These are phyloP conservation scores for Kwoniella dendrophila DNA, from an alignment of 768 basidiomycete species.

Conservation along the genomic window DNA sequence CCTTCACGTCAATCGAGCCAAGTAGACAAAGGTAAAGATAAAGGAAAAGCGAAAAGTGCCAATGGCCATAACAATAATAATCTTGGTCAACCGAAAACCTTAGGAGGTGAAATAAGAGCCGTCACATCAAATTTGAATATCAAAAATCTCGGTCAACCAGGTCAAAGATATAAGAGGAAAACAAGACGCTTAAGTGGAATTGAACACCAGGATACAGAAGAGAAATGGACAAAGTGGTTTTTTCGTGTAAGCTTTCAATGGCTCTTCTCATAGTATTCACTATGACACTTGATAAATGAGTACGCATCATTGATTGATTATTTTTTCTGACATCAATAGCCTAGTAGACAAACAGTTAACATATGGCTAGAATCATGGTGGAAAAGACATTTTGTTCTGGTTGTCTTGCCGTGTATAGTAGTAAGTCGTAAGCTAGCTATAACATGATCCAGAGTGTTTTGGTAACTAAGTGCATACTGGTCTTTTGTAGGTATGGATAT, in stretches of 20 bases:
- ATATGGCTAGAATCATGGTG: slow-evolving; percentile 56
- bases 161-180: slow-evolving; percentile 22
- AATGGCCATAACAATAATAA: neutral
- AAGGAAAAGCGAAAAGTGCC: neutral
- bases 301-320: neutral
- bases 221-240: slow-evolving; percentile 36
- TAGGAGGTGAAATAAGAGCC: slow-evolving; percentile 7
- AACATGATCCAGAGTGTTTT: no score
- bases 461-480: neutral
- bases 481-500: slow-evolving; percentile 55
- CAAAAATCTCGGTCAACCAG: neutral
- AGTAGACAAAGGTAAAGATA: slow-evolving; percentile 2
- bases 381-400: slow-evolving; percentile 57
- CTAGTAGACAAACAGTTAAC: slow-evolving; percentile 54
- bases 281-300: neutral
- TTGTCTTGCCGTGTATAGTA: slow-evolving; percentile 55
- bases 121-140: slow-evolving; percentile 4
- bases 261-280: neutral
- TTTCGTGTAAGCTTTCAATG: slow-evolving; percentile 47
- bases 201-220: slow-evolving; percentile 5
- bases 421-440: slow-evolving; percentile 39
- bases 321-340: slow-evolving; percentile 30
- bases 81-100: neutral
- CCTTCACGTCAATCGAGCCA: slow-evolving; percentile 5
- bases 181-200: slow-evolving; percentile 12